Conservation (phyloP, 495 filamentous ascomycete genomes). For the Baudoinia panamericana region DNA sequence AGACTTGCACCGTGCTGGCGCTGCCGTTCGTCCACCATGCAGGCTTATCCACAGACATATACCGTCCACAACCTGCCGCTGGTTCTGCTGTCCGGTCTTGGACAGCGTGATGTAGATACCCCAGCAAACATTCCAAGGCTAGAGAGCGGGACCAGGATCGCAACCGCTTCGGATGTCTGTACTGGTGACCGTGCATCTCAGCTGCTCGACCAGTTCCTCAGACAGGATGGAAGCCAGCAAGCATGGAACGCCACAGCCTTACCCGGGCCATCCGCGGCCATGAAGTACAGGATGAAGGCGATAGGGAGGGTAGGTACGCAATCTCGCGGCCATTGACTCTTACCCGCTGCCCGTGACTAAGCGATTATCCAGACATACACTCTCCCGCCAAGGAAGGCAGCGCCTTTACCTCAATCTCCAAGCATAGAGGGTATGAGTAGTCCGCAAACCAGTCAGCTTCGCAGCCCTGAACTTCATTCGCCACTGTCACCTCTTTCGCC, state of each 20-base stretch:
- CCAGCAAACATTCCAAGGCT: constrained; percentile 27
- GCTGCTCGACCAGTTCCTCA: constrained; percentile 55
- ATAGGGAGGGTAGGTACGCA: constrained; percentile 61
- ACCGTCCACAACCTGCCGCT: constrained; percentile 71
- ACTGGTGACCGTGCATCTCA: constrained; percentile 49
- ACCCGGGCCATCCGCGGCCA: constrained; percentile 24
- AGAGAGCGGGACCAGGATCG: constrained; percentile 12
- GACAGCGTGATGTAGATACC: constrained; percentile 19
- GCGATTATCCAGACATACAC: constrained; percentile 49
- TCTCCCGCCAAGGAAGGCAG: constrained; percentile 50
- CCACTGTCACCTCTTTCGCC: constrained; percentile 79
- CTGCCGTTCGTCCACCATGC: constrained; percentile 42
- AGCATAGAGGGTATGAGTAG: constrained; percentile 34
- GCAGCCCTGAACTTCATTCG: constrained; percentile 55
- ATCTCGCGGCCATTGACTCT: constrained; percentile 24
- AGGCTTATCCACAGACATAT: constrained; percentile 72
- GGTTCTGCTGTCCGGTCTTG: constrained; percentile 63
- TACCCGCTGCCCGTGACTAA: too few species aligned
- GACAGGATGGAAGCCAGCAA: constrained; percentile 47
- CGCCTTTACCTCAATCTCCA: constrained; percentile 36
- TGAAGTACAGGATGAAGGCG: constrained; percentile 50
- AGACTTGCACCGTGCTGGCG: too few species aligned
- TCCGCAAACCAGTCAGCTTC: constrained; percentile 32
- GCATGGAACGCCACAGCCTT: constrained; percentile 44
- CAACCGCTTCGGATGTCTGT: constrained; percentile 9